Evolutionary conservation across 345 rosid genomes (phyloP).

Genomic region (Tarenaya hassleriana): DNA sequence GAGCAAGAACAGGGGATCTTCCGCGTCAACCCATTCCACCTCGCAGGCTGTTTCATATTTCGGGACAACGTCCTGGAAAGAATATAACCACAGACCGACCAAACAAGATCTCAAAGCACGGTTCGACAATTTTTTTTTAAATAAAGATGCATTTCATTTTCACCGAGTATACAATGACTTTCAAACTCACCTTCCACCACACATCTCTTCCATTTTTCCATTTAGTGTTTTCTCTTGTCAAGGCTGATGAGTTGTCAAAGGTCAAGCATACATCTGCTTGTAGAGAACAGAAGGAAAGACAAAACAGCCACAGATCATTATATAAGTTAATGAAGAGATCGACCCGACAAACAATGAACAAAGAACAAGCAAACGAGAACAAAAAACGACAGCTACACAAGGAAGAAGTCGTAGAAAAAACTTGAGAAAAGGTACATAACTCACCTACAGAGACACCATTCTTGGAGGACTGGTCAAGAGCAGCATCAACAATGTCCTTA

Average conservation of each 20-base stretch:
- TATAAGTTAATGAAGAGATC: too few species aligned
- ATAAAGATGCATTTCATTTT: too few species aligned
- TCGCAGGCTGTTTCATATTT: slow-evolving; percentile 74
- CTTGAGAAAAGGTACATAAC: slow-evolving; percentile 15
- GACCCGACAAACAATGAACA: slow-evolving; percentile 1
- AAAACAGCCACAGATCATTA: slow-evolving; percentile 22
- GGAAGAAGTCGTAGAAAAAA: background rate
- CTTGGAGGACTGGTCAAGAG: slow-evolving; percentile 52
- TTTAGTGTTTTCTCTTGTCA: slow-evolving; percentile 66
- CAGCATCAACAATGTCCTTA: slow-evolving; percentile 93
- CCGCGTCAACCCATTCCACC: slow-evolving; percentile 99
- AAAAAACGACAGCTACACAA: background rate
- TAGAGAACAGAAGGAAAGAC: slow-evolving; percentile 8
- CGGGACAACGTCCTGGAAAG: slow-evolving; percentile 67
- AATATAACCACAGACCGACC: slow-evolving; percentile 16
- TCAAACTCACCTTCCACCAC: slow-evolving; percentile 85
- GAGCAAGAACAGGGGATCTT: slow-evolving; percentile 90
- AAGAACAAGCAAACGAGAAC: background rate
- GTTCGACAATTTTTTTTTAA: too few species aligned
- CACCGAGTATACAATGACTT: background rate
- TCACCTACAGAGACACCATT: slow-evolving; percentile 72
- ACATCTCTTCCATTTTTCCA: slow-evolving; percentile 85
- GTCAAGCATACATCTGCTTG: slow-evolving; percentile 64
- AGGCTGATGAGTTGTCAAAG: slow-evolving; percentile 62
- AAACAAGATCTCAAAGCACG: too few species aligned